A percentile compares a stretch with the other conserved stretches of the same genome.
These are phyloP conservation scores for Solanum tarijense DNA, from an alignment of 257 asterid genomes.

Conservation along the genomic window DNA sequence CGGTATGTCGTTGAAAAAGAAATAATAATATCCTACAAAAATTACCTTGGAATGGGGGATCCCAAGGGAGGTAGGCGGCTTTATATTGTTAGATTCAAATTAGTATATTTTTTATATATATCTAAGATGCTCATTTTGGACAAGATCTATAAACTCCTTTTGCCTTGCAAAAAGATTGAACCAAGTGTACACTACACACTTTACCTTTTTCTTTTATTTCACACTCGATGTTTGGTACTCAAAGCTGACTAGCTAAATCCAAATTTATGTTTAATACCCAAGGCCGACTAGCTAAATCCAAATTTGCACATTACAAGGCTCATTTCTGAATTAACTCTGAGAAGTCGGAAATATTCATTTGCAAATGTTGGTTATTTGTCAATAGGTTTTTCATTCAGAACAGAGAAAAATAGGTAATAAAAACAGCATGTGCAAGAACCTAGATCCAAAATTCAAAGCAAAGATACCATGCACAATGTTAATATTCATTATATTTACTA, in stretches of 20 bases:
- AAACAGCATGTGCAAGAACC: not conserved
- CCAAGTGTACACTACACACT: not conserved
- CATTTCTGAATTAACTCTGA: not conserved
- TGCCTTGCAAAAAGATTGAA: not conserved
- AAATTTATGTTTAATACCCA: not conserved
- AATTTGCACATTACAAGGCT: not conserved
- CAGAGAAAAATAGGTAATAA: not conserved
- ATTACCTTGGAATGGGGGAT: not conserved
- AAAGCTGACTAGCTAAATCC: not conserved
- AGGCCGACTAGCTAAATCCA: not conserved
- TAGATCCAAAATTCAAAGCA: not conserved
- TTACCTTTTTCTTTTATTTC: not conserved
- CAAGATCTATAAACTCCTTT: not conserved
- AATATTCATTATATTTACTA: not conserved
- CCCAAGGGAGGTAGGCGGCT: not conserved
- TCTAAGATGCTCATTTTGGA: not conserved
- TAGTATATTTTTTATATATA: not conserved
- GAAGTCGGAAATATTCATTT: not conserved
- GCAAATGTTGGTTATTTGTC: not conserved
- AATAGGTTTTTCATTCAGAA: not conserved
- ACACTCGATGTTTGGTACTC: not conserved
- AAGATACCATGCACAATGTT: not conserved
- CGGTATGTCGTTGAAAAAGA: not conserved
- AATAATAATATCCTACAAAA: not conserved
- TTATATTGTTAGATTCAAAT: not conserved